Percentiles rank a stretch among this genome's conserved stretches.
Evolutionary conservation across 768 basidiomycete species (phyloP).

Genomic region (Boletellus ananiceps): DNA sequence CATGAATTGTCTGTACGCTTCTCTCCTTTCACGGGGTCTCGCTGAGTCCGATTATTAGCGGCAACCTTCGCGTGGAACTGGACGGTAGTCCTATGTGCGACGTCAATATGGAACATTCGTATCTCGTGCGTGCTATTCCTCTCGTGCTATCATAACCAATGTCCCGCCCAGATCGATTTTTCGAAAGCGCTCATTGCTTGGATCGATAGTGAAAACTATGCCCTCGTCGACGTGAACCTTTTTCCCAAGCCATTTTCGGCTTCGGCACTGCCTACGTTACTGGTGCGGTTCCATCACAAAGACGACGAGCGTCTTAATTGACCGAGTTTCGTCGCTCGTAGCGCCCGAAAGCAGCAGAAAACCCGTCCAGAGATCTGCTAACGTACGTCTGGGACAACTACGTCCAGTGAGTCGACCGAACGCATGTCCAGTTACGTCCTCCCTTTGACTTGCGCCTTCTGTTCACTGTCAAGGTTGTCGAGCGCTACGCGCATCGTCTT

Average conservation of each 20-base stretch:
- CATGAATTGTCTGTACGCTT: conserved; percentile 82
- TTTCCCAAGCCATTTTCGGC: conserved; percentile 52
- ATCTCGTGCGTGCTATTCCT: conserved; percentile 52
- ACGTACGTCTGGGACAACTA: conserved; percentile 96
- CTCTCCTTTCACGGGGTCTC: neutral
- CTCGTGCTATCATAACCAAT: neutral
- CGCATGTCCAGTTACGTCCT: neutral
- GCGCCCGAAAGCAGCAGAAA: conserved; percentile 41
- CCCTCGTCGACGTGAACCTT: conserved; percentile 84
- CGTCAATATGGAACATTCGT: conserved; percentile 75
- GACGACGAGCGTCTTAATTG: neutral
- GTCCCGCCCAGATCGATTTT: conserved; percentile 71
- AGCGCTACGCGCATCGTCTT: conserved; percentile 69
- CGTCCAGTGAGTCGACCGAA: conserved; percentile 60
- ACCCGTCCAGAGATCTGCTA: conserved; percentile 55
- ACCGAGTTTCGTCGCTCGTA: conserved; percentile 12
- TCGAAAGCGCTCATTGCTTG: conserved; percentile 77
- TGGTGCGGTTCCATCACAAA: conserved; percentile 26
- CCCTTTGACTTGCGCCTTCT: neutral
- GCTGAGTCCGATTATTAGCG: conserved; percentile 43
- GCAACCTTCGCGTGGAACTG: conserved; percentile 83
- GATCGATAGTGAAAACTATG: conserved; percentile 62
- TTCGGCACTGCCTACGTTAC: conserved; percentile 20
- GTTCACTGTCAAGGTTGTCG: conserved; percentile 50
- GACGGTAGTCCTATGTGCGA: conserved; percentile 68